Evolutionary conservation across 1,139 yeast species (phyloP).

Genomic region (Candida mesenterica): DNA sequence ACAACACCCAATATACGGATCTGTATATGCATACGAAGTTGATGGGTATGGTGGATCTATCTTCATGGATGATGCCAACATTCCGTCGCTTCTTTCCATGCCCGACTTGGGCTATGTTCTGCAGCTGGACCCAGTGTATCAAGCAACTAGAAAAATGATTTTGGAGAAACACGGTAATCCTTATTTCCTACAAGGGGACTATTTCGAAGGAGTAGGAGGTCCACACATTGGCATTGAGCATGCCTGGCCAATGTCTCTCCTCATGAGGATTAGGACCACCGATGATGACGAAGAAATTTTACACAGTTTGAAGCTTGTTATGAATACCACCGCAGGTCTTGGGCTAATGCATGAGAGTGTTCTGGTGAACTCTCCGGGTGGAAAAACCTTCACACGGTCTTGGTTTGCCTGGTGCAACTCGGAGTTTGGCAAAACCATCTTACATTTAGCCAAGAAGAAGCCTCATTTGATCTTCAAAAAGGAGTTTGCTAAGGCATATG

Average conservation of each 20-base stretch:
- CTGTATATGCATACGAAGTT: slow-evolving; percentile 83
- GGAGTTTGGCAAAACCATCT: slow-evolving; percentile 81
- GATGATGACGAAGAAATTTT: slow-evolving; percentile 68
- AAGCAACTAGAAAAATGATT: slow-evolving; percentile 77
- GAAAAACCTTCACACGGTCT: slow-evolving; percentile 58
- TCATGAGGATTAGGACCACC: slow-evolving; percentile 71
- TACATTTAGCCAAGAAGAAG: slow-evolving; percentile 69
- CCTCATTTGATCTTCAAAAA: slow-evolving; percentile 68
- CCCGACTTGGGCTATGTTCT: slow-evolving; percentile 75
- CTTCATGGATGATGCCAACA: slow-evolving; percentile 88
- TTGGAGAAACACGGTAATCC: slow-evolving; percentile 73
- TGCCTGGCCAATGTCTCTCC: slow-evolving; percentile 90
- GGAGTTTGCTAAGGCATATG: slow-evolving; percentile 30
- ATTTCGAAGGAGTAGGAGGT: slow-evolving; percentile 81
- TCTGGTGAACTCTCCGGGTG: slow-evolving; percentile 55
- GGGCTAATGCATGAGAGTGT: slow-evolving; percentile 88
- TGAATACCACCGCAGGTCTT: slow-evolving; percentile 64
- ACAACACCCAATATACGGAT: slow-evolving; percentile 66
- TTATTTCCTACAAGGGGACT: slow-evolving; percentile 60
- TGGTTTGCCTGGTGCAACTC: slow-evolving; percentile 98
- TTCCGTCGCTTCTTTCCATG: slow-evolving; percentile 77
- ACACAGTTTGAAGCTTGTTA: slow-evolving; percentile 47
- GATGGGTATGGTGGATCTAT: slow-evolving; percentile 80
- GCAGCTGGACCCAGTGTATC: slow-evolving; percentile 57
- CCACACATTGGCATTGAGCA: slow-evolving; percentile 80